Base-by-base conservation (phyloP, 768 basidiomycete genomes). In the Leccinum subtestaceum region DNA sequence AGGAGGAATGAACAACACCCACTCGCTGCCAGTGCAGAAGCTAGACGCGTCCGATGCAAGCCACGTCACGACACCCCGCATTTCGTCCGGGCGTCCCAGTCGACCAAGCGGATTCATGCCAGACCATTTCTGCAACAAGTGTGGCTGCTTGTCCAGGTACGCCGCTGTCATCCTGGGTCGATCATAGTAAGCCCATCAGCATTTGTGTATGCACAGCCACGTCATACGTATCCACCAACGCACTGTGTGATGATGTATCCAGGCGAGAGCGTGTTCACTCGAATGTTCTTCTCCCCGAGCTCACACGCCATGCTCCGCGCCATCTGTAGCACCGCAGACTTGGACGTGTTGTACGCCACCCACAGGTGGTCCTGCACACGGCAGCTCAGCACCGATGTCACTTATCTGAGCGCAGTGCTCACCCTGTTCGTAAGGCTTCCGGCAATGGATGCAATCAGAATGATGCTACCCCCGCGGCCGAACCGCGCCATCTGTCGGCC, bases 1-100 rank as follows among this genome's bases (percentile, higher is more conserved):
- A 47, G 12, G 5, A 19, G 11, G 21, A 15, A 19, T 8, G 13
- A 47, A 47, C 2, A 1, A 10, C 2, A 84, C 88, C 55, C 65
- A 91, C 88, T 91, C 89, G 86, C 88, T 89, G 1, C 89, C 88
- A 0, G 90, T 91, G 66, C 87, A 89, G 69, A 86, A 91, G 31
- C 82, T 87, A 4, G 86, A 88, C 51, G 89, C 88, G 58, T 89
- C 88, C 63, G 83, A 84, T 27, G 88, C 85, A 9, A 91, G 74
- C 89, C 89, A 91, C 0, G 81, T 74, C 48, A 83, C 76, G 2
- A 89, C 87, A 0, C 90, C 89, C 1, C 89, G 78, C 66, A 91
- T 67, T 71, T 91, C 89, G 63, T 91, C 87, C 0, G 85, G 81
- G 11, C 86, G 74, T 4, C 89, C 90, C 32, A 92, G 78, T 5